Evolutionary conservation across 208 protist species (phyloP).

Genomic region (Naegleria lovaniensis): DNA sequence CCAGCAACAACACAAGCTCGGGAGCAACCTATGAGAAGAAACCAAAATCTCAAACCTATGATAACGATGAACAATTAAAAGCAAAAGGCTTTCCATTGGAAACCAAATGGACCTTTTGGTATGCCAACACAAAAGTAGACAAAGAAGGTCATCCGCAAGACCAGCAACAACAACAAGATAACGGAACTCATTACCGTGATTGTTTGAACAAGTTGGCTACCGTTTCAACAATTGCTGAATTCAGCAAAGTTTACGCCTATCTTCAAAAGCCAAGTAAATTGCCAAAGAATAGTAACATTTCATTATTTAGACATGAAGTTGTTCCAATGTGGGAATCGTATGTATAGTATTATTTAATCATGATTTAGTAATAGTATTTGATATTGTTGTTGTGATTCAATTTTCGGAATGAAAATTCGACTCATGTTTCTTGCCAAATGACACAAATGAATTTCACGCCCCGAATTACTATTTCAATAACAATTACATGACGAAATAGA

Average conservation of each 20-base stretch:
- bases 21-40: background rate
- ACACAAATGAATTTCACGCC: background rate
- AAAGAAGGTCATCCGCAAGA: background rate
- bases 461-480: background rate
- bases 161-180: background rate
- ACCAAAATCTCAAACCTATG: background rate
- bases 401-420: background rate
- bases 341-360: background rate
- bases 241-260: constrained; percentile 11
- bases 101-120: constrained; percentile 28
- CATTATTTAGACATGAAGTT: constrained; percentile 16
- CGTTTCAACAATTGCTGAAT: background rate
- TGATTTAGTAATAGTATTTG: background rate
- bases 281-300: constrained; percentile 5
- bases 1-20: too few species aligned
- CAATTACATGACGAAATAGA: background rate
- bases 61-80: background rate
- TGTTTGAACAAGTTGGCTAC: background rate
- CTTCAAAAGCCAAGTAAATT: background rate
- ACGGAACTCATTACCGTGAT: background rate
- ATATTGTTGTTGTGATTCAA: too few species aligned
- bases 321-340: constrained; percentile 17
- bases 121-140: background rate
- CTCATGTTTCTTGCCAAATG: background rate
- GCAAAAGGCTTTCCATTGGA: background rate